Percentiles rank a stretch among this genome's conserved stretches.
Conservation (phyloP, 2,329 filamentous ascomycete species). For the Alternaria viburni region DNA sequence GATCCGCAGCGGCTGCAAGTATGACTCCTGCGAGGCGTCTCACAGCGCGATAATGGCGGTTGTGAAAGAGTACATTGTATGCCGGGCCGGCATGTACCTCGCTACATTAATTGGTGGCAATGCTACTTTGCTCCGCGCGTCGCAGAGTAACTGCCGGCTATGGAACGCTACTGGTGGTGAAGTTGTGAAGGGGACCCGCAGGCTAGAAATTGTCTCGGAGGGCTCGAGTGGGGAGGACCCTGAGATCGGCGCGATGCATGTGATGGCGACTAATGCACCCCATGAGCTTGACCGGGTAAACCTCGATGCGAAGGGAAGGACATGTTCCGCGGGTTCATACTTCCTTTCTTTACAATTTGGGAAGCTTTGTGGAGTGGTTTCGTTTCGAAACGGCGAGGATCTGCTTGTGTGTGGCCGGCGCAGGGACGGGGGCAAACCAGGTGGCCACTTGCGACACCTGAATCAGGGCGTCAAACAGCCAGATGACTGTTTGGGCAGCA, state of each 20-base stretch:
- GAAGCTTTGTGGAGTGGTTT: conserved; percentile 29
- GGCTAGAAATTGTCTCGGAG: conserved; percentile 38
- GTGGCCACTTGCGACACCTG: conserved; percentile 7
- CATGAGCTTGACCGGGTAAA: conserved; percentile 29
- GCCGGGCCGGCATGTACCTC: conserved; percentile 9
- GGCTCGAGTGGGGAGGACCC: conserved; percentile 28
- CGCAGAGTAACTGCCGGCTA: conserved; percentile 2
- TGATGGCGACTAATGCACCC: conserved; percentile 44
- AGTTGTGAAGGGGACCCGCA: conserved; percentile 13
- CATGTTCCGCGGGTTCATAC: conserved; percentile 3
- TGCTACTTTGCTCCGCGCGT: neutral
- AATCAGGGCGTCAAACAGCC: conserved; percentile 11
- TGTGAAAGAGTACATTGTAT: neutral
- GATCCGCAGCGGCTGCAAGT: conserved; percentile 11
- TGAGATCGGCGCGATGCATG: conserved; percentile 32
- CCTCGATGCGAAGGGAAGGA: neutral
- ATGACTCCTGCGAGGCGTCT: neutral
- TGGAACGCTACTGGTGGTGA: conserved; percentile 9
- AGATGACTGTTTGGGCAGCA: conserved; percentile 5
- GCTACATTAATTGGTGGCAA: neutral
- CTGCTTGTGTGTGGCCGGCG: neutral
- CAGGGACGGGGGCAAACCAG: conserved; percentile 14
- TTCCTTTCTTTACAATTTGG: conserved; percentile 14
- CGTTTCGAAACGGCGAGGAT: conserved; percentile 19
- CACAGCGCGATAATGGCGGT: neutral